Conservation (phyloP, 768 basidiomycete genomes). For the Mycena galericulata region DNA sequence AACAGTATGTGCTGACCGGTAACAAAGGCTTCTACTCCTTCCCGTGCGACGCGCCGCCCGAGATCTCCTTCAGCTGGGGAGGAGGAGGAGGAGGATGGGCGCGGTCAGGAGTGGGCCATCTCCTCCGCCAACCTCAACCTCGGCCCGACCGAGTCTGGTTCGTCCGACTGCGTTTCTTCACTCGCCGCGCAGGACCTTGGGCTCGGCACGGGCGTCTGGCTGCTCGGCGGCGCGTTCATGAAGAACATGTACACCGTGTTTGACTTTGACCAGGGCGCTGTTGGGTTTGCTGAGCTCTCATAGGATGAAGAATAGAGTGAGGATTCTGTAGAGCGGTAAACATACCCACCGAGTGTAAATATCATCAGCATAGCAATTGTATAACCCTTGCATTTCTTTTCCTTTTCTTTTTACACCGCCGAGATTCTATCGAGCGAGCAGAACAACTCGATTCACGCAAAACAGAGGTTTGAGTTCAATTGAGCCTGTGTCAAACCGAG, state of each 20-base stretch:
- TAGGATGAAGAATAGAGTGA: neutral
- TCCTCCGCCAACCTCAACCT: conserved; percentile 56
- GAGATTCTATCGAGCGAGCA: too few species aligned
- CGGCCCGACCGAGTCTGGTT: conserved; percentile 53
- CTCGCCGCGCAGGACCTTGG: conserved; percentile 57
- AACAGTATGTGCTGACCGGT: too few species aligned
- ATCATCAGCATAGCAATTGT: too few species aligned
- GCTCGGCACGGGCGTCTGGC: conserved; percentile 30
- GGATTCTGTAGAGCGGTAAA: too few species aligned
- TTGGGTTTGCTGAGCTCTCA: conserved; percentile 51
- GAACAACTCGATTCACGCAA: too few species aligned
- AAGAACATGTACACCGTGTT: conserved; percentile 58
- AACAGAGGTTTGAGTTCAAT: too few species aligned
- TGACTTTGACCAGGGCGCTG: conserved; percentile 45
- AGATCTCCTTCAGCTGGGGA: conserved; percentile 53
- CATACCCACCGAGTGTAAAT: too few species aligned
- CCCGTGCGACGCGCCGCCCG: conserved; percentile 41
- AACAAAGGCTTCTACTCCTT: conserved; percentile 19
- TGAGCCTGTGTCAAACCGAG: too few species aligned
- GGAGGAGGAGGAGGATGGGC: too few species aligned
- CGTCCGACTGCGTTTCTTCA: conserved; percentile 60
- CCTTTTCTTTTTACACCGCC: too few species aligned
- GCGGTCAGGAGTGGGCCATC: conserved; percentile 53
- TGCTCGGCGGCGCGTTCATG: conserved; percentile 57
- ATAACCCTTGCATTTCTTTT: too few species aligned